Evolutionary conservation across 2,329 filamentous ascomycete genomes (phyloP), one percentile per base, ranked within the genome.

Genomic region (Cladosporium sp.): DNA sequence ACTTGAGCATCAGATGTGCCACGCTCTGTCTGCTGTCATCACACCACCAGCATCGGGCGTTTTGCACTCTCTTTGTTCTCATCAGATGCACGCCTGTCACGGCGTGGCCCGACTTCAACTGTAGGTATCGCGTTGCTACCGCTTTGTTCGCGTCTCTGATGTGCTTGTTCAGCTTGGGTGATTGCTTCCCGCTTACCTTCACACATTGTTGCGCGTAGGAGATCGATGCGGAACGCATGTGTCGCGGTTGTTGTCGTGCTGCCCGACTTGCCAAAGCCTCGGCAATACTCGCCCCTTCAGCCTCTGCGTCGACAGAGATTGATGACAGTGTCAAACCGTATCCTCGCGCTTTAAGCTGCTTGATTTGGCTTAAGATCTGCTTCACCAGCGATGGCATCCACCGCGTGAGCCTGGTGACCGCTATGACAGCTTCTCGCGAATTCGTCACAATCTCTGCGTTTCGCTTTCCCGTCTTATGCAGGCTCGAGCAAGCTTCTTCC

Each of bases 31-130:
- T 40, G 46, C 37, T 41, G 6, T 18, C 28, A 22, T 32, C 9
- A 33, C 35, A 50, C 46, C 46, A 50, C 46, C 28, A 44, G 43
- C 43, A 43, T 33, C 22, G 34, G 10, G 46, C 46, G 22, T 41
- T 28, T 31, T 50, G 31, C 19, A 50, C 33, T 35, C 33, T 35
- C 33, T 35, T 35, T 35, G 33, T 35, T 6, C 33, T 35, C 33
- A 35, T 35, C 33, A 35, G 33, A 35, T 35, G 33, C 33, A 35
- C 33, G 4, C 33, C 33, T 35, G 33, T 35, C 33, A 35, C 4
- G 33, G 33, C 33, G 33, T 35, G 33, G 2, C 46, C 35, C 9
- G 46, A 50, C 35, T 41, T 38, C 19, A 41, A 16, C 46, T 50
- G 16, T 22, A 43, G 19, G 37, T 34, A 50, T 28, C 46, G 37